Base-by-base conservation (phyloP, 1,284 basidiomycete species). In the Rhodofomes roseus region DNA sequence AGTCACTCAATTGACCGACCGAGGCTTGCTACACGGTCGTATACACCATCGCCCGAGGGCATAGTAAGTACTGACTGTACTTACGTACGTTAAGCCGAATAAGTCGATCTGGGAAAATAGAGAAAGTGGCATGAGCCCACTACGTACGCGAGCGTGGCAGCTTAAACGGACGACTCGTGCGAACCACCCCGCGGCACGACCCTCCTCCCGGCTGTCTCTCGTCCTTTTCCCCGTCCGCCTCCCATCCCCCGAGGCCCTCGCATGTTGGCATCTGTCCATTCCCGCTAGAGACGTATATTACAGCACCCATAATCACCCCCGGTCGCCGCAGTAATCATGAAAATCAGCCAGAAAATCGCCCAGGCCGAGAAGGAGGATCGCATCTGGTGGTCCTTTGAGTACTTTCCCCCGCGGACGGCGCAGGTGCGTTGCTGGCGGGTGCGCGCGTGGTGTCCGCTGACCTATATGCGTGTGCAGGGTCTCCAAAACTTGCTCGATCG, bases 381-480 rank as follows among this genome's bases (percentile, higher is more conserved):
- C 67, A 77, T 93, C 63, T 95, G 93, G 87, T 96, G 94, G 94
- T 94, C 92, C 55, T 98, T 98, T 72, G 95, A 98, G 74, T 98
- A 95, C 78, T 98, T 98, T 69, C 95, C 95, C 59, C 95, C 95
- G 31, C 82, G 95, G 64, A 97, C 95, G 37, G 93, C 94, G 48
- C 95, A 98, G 87, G 95, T 90, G 64, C 60, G 77, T 60, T 25
- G 20, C 5, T 18, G 40, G 29, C 51, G 22, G 44, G 23, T 48
- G 58, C 62, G 29, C 36, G n/a, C 43, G 63, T 43, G 58, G 61
- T 55, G 9, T 34, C 23, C n/a, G 18, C 27, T 37, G 23, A 31
- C 5, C 27, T 36, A 18, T 31, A 39, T 22, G 4, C 11, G 27
- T 55, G 8, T 18, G 34, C 65, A 95, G 92, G 95, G 95, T 66